Conservation (phyloP, 2,329 filamentous ascomycete genomes). For the Aspergillus niger region DNA sequence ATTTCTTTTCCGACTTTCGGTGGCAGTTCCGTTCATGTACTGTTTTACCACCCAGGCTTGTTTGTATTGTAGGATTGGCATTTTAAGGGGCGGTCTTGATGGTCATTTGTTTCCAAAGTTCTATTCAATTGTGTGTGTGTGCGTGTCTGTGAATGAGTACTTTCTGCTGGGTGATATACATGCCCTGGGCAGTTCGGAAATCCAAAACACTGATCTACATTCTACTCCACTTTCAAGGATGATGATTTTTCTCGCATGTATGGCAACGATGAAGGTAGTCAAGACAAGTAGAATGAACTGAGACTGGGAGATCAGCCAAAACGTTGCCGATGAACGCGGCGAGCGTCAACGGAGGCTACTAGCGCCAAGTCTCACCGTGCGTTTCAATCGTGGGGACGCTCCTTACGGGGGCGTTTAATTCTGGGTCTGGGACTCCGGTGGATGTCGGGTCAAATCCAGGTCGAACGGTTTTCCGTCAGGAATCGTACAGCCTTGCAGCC, state of each 20-base stretch:
- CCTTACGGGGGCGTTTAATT: background rate
- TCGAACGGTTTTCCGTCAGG: background rate
- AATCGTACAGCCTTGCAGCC: background rate
- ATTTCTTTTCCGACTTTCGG: constrained; percentile 12
- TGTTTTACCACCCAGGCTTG: constrained; percentile 20
- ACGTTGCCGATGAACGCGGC: no score
- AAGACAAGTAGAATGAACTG: background rate
- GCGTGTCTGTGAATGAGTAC: background rate
- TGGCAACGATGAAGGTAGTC: no score
- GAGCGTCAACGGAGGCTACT: background rate
- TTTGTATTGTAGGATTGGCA: constrained; percentile 28
- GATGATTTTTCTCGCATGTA: no score
- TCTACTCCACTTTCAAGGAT: background rate
- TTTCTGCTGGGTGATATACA: background rate
- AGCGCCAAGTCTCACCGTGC: constrained; percentile 6
- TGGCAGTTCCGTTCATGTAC: constrained; percentile 16
- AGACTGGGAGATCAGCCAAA: no score
- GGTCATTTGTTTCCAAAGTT: constrained; percentile 1
- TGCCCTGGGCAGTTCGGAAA: background rate
- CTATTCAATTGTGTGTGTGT: constrained; percentile 11
- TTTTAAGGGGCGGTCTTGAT: constrained; percentile 15
- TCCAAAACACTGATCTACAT: background rate
- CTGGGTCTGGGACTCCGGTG: background rate
- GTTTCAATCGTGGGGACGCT: constrained; percentile 7
- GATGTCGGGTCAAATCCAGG: background rate